These are phyloP conservation scores for Apostasia ramifera DNA, from an alignment of 106 monocot genomes.

Conservation along the genomic window DNA sequence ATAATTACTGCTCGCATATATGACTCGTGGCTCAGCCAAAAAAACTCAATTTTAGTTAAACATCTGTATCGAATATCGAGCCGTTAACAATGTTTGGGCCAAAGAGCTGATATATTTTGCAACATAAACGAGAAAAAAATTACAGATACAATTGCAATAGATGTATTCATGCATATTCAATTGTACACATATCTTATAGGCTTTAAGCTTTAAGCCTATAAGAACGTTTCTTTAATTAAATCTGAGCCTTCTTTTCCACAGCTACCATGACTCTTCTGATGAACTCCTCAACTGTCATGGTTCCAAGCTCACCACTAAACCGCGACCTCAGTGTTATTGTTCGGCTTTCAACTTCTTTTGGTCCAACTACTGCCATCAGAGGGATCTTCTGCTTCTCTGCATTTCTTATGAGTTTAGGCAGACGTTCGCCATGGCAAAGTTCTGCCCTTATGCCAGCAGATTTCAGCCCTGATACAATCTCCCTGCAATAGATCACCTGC, in stretches of 20 bases:
- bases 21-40: too few relatives aligned
- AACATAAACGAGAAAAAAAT: too few relatives aligned
- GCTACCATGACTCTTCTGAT: slow-evolving; percentile 40
- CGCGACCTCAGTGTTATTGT: slow-evolving; percentile 88
- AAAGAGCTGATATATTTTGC: too few relatives aligned
- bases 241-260: slow-evolving; percentile 33
- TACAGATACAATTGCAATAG: too few relatives aligned
- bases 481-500: slow-evolving; percentile 43
- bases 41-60: too few relatives aligned
- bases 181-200: too few relatives aligned
- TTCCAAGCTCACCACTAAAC: slow-evolving; percentile 73
- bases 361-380: slow-evolving; percentile 84
- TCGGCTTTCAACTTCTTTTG: slow-evolving; percentile 64
- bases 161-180: too few relatives aligned
- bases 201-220: too few relatives aligned
- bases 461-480: slow-evolving; percentile 51
- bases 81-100: too few relatives aligned
- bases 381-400: slow-evolving; percentile 96
- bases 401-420: slow-evolving; percentile 86
- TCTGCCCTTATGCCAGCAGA: slow-evolving; percentile 63
- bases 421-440: slow-evolving; percentile 72
- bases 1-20: too few relatives aligned
- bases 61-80: too few relatives aligned
- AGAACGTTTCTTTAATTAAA: too few relatives aligned
- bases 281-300: slow-evolving; percentile 62